A percentile compares a stretch with the other conserved stretches of the same genome.
Evolutionary conservation across 345 rosid species (phyloP).

Genomic region (Triadica sebifera): DNA sequence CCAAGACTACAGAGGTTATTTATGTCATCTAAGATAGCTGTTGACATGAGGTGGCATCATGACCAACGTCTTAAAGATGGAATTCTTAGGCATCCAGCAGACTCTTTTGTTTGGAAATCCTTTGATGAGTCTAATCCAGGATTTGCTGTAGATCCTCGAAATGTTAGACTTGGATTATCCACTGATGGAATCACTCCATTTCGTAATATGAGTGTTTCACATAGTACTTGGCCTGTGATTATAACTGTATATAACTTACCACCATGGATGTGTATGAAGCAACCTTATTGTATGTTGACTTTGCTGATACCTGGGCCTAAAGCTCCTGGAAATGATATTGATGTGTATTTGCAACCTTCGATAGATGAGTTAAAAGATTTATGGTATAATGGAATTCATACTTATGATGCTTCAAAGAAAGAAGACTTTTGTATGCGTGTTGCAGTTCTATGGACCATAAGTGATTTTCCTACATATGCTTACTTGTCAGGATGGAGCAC

Average conservation of each 20-base stretch:
- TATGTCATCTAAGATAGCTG: neutral
- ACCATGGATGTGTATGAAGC: neutral
- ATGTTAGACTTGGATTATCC: neutral
- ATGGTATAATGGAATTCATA: neutral
- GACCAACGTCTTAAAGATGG: neutral
- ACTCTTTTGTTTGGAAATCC: neutral
- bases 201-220: neutral
- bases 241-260: neutral
- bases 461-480: slow-evolving; percentile 1
- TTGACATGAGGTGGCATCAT: neutral
- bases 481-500: neutral
- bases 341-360: neutral
- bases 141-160: neutral
- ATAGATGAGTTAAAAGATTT: neutral
- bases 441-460: neutral
- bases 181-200: neutral
- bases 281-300: neutral
- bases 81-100: neutral
- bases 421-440: neutral
- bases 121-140: neutral
- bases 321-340: neutral
- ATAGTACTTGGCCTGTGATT: neutral
- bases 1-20: neutral
- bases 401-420: neutral
- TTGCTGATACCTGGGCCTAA: neutral